phyloP scores from a whole-genome alignment of 345 rosid species.

The Brassica carinata region DNA sequence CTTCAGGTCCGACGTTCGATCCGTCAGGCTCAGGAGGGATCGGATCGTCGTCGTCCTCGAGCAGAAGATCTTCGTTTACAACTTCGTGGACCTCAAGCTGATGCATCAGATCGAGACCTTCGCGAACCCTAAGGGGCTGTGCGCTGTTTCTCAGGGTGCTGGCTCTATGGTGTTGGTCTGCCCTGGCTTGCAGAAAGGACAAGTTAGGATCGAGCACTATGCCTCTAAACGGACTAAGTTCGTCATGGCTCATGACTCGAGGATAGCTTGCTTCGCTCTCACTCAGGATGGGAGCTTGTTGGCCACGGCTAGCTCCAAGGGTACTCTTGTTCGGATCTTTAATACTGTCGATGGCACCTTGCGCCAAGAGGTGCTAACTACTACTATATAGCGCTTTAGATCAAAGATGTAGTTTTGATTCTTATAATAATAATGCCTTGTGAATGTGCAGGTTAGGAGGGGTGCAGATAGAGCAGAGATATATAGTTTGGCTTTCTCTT shows the following conservation, averaged over 20 bases:
- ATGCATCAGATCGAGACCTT: slow-evolving; percentile 91
- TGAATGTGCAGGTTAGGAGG: slow-evolving; percentile 70
- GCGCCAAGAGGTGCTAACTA: slow-evolving; percentile 69
- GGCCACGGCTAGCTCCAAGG: slow-evolving; percentile 89
- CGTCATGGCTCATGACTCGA: slow-evolving; percentile 91
- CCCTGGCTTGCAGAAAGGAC: slow-evolving; percentile 89
- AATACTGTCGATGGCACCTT: slow-evolving; percentile 77
- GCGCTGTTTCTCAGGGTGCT: slow-evolving; percentile 84
- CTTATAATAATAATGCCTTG: background rate
- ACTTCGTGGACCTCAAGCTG: slow-evolving; percentile 78
- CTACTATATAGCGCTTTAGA: background rate
- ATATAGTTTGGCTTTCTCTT: slow-evolving; percentile 91
- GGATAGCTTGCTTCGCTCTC: slow-evolving; percentile 85
- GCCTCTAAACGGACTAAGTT: slow-evolving; percentile 86
- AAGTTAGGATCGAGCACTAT: slow-evolving; percentile 87
- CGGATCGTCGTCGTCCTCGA: slow-evolving; percentile 75
- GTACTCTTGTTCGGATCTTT: slow-evolving; percentile 79
- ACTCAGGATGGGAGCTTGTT: slow-evolving; percentile 83
- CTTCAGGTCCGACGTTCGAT: slow-evolving; percentile 82
- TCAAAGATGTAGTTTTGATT: background rate
- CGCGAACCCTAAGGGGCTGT: slow-evolving; percentile 83
- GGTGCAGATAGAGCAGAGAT: slow-evolving; percentile 99
- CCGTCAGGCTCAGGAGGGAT: slow-evolving; percentile 79
- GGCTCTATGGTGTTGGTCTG: slow-evolving; percentile 80
- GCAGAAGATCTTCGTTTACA: slow-evolving; percentile 87